Evolutionary conservation across 2,329 filamentous ascomycete species (phyloP), one percentile per base, ranked within the genome.

Genomic region (Diaporthe velutina): DNA sequence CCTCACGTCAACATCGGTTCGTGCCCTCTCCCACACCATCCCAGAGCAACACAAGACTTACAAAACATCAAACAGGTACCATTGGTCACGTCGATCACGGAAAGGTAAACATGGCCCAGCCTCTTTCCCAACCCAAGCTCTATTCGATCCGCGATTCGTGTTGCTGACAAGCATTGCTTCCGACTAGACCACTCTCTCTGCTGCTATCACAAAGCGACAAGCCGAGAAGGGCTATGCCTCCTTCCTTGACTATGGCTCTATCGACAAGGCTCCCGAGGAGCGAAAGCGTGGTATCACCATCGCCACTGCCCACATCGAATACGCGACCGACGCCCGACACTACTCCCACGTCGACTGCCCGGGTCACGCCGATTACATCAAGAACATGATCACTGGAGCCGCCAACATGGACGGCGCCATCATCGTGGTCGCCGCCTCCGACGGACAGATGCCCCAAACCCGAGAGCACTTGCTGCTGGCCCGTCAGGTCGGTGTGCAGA

Each of bases 341-440:
- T 99, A 99, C 88, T 97, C 97, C 82, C 97, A 99, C 91, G 97
- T 99, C 89, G 97, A 99, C 91, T 99, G 97, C 88, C 97, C 97
- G 75, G 97, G 97, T 87, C 97, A 99, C 93, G 97, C 97, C 87
- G 97, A 99, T 95, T 99, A 99, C 91, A 98, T 99, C 90, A 99
- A 99, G 92, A 99, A 99, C 93, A 99, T 99, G 97, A 99, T 99
- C 86, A 99, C 97, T 79, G 97, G 97, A 92, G 96, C 97, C 77
- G 96, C 97, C 82, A 98, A 95, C 90, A 99, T 99, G 97, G 97
- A 99, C 82, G 97, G 97, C 82, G 96, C 97, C 82, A 96, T 99
- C 84, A 98, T 99, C 82, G 97, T 99, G 79, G 97, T 99, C 81
- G 97, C 97, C 80, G 97, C 97, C 80, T 98, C 95, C 50, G 97